Evolutionary conservation across 1,284 basidiomycete genomes (phyloP), one percentile per base, ranked within the genome.

Genomic region (Ganoderma resinaceum): DNA sequence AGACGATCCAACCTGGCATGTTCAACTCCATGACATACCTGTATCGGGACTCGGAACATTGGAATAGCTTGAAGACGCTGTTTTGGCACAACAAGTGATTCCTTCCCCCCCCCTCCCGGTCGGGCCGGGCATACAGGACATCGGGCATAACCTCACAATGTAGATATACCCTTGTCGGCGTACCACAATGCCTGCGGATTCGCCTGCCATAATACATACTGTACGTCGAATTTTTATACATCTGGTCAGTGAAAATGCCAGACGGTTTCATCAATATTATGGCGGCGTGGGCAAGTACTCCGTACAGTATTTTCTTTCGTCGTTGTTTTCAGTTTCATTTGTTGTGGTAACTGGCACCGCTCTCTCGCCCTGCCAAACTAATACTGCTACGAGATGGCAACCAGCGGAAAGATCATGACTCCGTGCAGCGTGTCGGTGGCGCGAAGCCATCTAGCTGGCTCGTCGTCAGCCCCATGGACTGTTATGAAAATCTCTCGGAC

Each of bases 1-100:
- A 98, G 81, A 92, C 90, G 16, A 89, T 99, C 69, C 96, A 99
- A 78, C 93, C 95, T 5, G 97, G 97, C 63, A 95, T 98, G 93
- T 93, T 92, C 85, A 92, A 87, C 81, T 92, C 92, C 26, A 94
- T 94, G 90, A 84, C 79, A 66, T 95, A 95, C 80, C 83, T 95
- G 35, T 95, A 95, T 81, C 87, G 88, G 67, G 93, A 95, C 77
- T 94, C 92, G 14, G 91, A 95, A 70, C 81, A 81, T 29, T 95
- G 93, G 93, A 86, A 83, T 62, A 84, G 85, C 76, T 79, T 94
- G 67, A 86, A 85, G 80, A 94, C 92, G 58, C 79, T 95, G 61
- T 78, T 94, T 65, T 94, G 92, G 92, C 91, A 93, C 78, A 94
- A 94, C 81, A 90, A 86, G 78, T 94, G 70, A 69, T 52, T 29